Conservation (phyloP, 1,139 yeast species). For the Pichia sp. region DNA sequence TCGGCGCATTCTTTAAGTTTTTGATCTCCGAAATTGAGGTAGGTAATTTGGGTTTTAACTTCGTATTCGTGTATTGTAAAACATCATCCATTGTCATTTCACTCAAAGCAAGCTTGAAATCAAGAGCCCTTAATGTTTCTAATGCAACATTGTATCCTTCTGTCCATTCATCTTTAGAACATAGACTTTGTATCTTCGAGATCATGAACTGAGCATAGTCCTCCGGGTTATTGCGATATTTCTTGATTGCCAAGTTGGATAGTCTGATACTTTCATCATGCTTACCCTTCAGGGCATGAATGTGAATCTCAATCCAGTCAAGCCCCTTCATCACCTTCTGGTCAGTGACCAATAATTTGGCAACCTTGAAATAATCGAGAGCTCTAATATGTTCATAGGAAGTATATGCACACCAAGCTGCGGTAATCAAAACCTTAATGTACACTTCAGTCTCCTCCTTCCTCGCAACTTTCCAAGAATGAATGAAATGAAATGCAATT, state of each 20-base stretch:
- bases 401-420: conserved; percentile 34
- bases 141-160: conserved; percentile 36
- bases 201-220: conserved; percentile 32
- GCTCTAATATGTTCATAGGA: conserved; percentile 32
- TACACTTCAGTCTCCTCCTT: conserved; percentile 29
- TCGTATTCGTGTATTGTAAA: conserved; percentile 16
- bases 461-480: conserved; percentile 28
- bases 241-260: conserved; percentile 25
- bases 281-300: conserved; percentile 27
- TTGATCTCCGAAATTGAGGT: conserved; percentile 39
- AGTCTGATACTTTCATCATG: conserved; percentile 29
- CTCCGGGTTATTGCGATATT: conserved; percentile 16
- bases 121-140: conserved; percentile 29
- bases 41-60: conserved; percentile 32
- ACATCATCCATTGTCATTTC: conserved; percentile 18
- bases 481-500: conserved; percentile 33
- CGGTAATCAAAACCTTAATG: conserved; percentile 30
- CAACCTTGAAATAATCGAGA: conserved; percentile 29
- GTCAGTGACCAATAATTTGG: conserved; percentile 26
- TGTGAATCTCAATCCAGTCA: conserved; percentile 32
- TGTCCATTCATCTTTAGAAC: conserved; percentile 29
- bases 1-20: conserved; percentile 26
- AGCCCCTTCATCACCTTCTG: conserved; percentile 24
- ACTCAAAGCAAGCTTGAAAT: conserved; percentile 26
- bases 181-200: conserved; percentile 35